Conservation (phyloP, 371 early-diverging fungal species). For the Mortierella sp. region DNA sequence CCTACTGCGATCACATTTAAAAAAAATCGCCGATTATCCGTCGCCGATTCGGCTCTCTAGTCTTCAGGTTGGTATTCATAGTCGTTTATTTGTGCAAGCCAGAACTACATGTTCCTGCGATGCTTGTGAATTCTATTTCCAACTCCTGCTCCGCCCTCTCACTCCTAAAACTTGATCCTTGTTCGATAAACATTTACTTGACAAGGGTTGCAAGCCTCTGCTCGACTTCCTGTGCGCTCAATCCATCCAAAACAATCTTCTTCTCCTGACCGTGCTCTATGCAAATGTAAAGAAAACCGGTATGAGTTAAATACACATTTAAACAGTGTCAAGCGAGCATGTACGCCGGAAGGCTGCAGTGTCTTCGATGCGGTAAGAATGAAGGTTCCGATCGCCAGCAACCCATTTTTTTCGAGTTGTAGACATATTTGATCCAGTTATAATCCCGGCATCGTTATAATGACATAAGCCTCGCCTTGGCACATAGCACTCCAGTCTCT, state of each 20-base stretch:
- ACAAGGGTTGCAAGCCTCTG: slow-evolving; percentile 74
- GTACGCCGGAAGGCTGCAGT: too few species aligned
- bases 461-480: too few species aligned
- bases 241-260: slow-evolving; percentile 81
- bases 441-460: too few species aligned
- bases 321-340: too few species aligned
- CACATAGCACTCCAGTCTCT: too few species aligned
- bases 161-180: neutral
- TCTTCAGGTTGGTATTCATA: neutral
- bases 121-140: neutral
- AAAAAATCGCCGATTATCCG: neutral
- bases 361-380: too few species aligned
- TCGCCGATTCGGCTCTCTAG: neutral
- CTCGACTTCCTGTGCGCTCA: slow-evolving; percentile 80
- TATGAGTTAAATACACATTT: too few species aligned
- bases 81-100: neutral
- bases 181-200: slow-evolving; percentile 47
- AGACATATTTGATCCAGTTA: too few species aligned
- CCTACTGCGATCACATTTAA: too few species aligned
- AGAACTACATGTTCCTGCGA: neutral
- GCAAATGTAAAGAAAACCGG: neutral
- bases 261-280: slow-evolving; percentile 89
- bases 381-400: too few species aligned
- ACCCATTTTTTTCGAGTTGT: too few species aligned
- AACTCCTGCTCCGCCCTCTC: neutral